Evolutionary conservation across 2,329 filamentous ascomycete genomes (phyloP).

Genomic region (Cytospora piceae): DNA sequence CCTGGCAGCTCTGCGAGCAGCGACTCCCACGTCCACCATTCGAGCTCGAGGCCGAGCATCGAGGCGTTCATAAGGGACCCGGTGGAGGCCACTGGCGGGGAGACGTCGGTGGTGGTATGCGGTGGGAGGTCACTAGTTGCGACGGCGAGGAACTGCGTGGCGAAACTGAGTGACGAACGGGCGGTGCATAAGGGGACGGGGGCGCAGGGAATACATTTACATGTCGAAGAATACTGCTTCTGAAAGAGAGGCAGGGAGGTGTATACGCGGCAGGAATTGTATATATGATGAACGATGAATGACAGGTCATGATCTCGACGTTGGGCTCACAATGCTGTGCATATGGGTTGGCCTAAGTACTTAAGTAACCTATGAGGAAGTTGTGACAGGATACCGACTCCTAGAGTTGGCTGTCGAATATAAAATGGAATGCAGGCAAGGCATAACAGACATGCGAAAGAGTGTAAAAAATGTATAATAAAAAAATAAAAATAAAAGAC

Average conservation of each 20-base stretch:
- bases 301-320: too few relatives aligned
- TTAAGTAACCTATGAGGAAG: too few relatives aligned
- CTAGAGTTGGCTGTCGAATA: too few relatives aligned
- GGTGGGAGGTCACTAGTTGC: slow-evolving; percentile 60
- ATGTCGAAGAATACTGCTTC: slow-evolving; percentile 60
- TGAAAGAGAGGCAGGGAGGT: slow-evolving; percentile 18
- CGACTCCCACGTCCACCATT: slow-evolving; percentile 49
- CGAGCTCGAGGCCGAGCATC: slow-evolving; percentile 54
- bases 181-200: slow-evolving; percentile 68
- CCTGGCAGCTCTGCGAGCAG: slow-evolving; percentile 36
- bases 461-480: too few relatives aligned
- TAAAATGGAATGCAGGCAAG: too few relatives aligned
- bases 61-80: slow-evolving; percentile 54
- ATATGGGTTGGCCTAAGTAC: too few relatives aligned
- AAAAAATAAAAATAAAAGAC: too few relatives aligned
- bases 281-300: neutral
- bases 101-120: slow-evolving; percentile 65
- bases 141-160: slow-evolving; percentile 58
- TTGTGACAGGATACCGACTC: too few relatives aligned
- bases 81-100: slow-evolving; percentile 61
- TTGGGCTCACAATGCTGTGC: too few relatives aligned
- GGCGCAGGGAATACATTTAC: slow-evolving; percentile 63
- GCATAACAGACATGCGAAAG: too few relatives aligned
- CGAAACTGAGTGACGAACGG: slow-evolving; percentile 60
- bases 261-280: too few relatives aligned